These are phyloP conservation scores for Podospora appendiculata DNA, from an alignment of 495 filamentous ascomycete species.

Conservation along the genomic window DNA sequence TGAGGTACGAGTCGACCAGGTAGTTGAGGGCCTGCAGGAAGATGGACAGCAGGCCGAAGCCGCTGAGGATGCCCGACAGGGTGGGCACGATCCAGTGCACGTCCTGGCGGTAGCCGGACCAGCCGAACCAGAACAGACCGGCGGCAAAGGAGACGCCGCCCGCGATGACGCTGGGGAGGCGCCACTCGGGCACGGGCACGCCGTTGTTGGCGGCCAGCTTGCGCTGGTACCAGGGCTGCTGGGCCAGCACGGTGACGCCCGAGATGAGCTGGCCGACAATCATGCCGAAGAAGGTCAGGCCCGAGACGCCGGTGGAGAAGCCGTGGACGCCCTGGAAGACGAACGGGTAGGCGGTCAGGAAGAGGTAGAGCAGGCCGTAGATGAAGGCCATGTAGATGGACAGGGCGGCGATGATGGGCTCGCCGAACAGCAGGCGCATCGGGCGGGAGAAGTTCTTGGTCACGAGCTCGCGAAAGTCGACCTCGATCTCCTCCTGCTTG, in stretches of 20 bases:
- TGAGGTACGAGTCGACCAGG: conserved; percentile 80
- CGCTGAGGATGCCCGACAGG: conserved; percentile 53
- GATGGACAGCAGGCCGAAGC: conserved; percentile 63
- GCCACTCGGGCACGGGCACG: conserved; percentile 78
- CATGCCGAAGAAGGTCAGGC: conserved; percentile 78
- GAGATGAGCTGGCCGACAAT: conserved; percentile 63
- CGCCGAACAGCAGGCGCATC: conserved; percentile 66
- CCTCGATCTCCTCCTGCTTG: conserved; percentile 87
- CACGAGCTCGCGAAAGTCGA: conserved; percentile 70
- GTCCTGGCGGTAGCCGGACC: conserved; percentile 55
- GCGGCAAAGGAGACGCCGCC: conserved; percentile 66
- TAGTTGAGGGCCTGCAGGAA: conserved; percentile 85
- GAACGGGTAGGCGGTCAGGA: conserved; percentile 72
- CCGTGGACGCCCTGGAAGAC: conserved; percentile 68
- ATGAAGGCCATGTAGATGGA: conserved; percentile 79
- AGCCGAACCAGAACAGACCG: conserved; percentile 86
- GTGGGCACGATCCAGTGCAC: conserved; percentile 83
- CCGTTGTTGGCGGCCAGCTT: conserved; percentile 67
- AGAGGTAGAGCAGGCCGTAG: conserved; percentile 73
- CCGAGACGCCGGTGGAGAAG: conserved; percentile 58
- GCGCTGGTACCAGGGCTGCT: conserved; percentile 58
- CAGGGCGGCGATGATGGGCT: conserved; percentile 69
- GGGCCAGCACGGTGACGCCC: conserved; percentile 54
- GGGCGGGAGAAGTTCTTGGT: conserved; percentile 81
- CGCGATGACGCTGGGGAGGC: conserved; percentile 68